phyloP scores from a whole-genome alignment of 1,284 basidiomycete species.

The Clitocybe nebularis region DNA sequence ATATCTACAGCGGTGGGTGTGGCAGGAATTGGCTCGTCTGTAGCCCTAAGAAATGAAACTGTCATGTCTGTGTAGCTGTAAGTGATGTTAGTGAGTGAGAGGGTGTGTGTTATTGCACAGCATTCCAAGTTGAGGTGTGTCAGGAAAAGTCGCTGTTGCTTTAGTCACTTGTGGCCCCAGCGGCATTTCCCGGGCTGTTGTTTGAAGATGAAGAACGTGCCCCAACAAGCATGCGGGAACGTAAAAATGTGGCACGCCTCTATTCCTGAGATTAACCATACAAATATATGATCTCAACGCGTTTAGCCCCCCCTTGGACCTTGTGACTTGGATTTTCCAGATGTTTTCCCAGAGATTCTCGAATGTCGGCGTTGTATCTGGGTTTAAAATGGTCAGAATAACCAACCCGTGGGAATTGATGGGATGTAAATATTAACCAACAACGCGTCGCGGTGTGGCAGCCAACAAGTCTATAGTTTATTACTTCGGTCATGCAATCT shows the following conservation, averaged over 20 bases:
- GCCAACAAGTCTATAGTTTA: slow-evolving; percentile 2
- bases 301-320: neutral
- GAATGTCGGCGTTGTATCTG: slow-evolving; percentile 19
- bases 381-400: slow-evolving; percentile 21
- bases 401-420: slow-evolving; percentile 16
- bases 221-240: slow-evolving; percentile 4
- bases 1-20: slow-evolving; percentile 17
- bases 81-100: slow-evolving; percentile 2
- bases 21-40: slow-evolving; percentile 8
- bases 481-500: slow-evolving; percentile 27
- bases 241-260: slow-evolving; percentile 4
- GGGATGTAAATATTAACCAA: slow-evolving; percentile 15
- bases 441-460: slow-evolving; percentile 22
- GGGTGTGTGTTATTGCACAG: slow-evolving; percentile 12
- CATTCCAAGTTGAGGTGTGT: slow-evolving; percentile 14
- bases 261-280: slow-evolving; percentile 2
- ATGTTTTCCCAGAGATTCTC: slow-evolving; percentile 8
- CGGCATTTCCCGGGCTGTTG: slow-evolving; percentile 20
- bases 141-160: slow-evolving; percentile 10
- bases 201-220: slow-evolving; percentile 12
- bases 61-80: slow-evolving; percentile 1
- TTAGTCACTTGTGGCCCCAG: slow-evolving; percentile 4
- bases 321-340: slow-evolving; percentile 8
- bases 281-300: too few species aligned
- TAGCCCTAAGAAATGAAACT: slow-evolving; percentile 8